phyloP scores from a whole-genome alignment of 768 basidiomycete genomes.

The Pisolithus tinctorius region DNA sequence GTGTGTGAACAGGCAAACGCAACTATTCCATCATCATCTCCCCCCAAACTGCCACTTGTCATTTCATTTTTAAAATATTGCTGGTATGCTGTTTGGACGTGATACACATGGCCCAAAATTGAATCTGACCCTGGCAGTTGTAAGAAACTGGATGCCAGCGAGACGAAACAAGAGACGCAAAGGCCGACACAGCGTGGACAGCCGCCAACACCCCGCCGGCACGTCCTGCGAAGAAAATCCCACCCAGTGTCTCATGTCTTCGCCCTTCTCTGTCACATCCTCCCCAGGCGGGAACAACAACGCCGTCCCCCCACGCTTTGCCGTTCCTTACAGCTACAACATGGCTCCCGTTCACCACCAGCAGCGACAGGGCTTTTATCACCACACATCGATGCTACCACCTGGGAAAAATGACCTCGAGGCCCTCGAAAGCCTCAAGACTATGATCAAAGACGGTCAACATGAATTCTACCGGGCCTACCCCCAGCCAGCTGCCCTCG shows the following conservation, averaged over 20 bases:
- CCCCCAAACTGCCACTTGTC: too few relatives aligned
- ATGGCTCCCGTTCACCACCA: conserved; percentile 27
- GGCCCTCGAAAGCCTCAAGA: conserved; percentile 68
- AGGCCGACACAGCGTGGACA: conserved; percentile 44
- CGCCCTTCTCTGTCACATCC: conserved; percentile 32
- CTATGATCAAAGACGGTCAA: conserved; percentile 62
- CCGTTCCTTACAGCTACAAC: conserved; percentile 31
- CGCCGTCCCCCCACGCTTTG: conserved; percentile 24
- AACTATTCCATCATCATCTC: too few relatives aligned
- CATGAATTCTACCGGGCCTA: conserved; percentile 64
- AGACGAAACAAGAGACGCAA: conserved; percentile 61
- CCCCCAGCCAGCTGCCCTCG: conserved; percentile 60
- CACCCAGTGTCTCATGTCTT: conserved; percentile 27
- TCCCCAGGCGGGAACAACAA: conserved; percentile 25
- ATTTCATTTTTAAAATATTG: too few relatives aligned
- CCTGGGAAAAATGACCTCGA: conserved; percentile 65
- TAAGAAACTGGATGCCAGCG: conserved; percentile 38
- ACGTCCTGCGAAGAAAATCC: conserved; percentile 51
- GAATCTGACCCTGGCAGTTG: conserved; percentile 1
- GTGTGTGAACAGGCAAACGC: too few relatives aligned
- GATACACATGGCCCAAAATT: background rate
- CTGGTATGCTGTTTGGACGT: background rate
- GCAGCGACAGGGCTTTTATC: conserved; percentile 21
- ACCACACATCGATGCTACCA: conserved; percentile 28
- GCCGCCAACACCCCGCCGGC: conserved; percentile 62